phyloP scores from a whole-genome alignment of 2,329 filamentous ascomycete species.

The Neobulgaria alba region DNA sequence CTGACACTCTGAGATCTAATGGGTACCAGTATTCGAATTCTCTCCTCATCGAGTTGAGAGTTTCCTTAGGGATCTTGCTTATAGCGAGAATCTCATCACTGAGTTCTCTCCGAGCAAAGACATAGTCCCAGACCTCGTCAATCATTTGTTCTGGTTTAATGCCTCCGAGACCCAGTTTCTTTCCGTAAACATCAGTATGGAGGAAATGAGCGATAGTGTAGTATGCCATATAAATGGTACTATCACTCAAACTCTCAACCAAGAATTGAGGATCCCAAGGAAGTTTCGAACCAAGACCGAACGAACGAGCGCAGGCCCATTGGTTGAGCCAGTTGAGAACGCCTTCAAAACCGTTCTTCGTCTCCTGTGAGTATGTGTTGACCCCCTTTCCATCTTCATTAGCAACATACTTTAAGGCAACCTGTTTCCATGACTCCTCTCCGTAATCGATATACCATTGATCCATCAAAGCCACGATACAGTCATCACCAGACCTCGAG shows the following conservation, averaged over 20 bases:
- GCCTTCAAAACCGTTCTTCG: conserved; percentile 72
- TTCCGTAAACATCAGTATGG: conserved; percentile 81
- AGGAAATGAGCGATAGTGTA: conserved; percentile 60
- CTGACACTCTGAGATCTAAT: conserved; percentile 76
- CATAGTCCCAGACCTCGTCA: conserved; percentile 93
- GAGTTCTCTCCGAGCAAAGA: conserved; percentile 71
- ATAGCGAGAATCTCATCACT: conserved; percentile 54
- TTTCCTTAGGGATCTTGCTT: conserved; percentile 64
- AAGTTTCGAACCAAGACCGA: conserved; percentile 85
- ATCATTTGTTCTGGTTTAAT: conserved; percentile 80
- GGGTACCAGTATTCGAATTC: conserved; percentile 98
- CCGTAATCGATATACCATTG: conserved; percentile 99
- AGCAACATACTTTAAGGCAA: conserved; percentile 63
- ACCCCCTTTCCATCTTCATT: conserved; percentile 58
- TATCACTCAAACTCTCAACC: conserved; percentile 87
- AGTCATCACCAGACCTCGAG: conserved; percentile 83
- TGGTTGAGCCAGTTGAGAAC: conserved; percentile 89
- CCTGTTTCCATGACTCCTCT: conserved; percentile 75
- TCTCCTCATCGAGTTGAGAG: conserved; percentile 71
- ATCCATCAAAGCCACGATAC: conserved; percentile 85
- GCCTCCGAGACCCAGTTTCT: conserved; percentile 55
- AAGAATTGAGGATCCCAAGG: conserved; percentile 89
- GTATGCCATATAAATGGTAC: conserved; percentile 85
- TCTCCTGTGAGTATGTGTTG: conserved; percentile 72
- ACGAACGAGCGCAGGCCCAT: conserved; percentile 90